These are phyloP conservation scores for Aspergillus quadricinctus DNA, from an alignment of 2,329 filamentous ascomycete genomes.

Conservation along the genomic window DNA sequence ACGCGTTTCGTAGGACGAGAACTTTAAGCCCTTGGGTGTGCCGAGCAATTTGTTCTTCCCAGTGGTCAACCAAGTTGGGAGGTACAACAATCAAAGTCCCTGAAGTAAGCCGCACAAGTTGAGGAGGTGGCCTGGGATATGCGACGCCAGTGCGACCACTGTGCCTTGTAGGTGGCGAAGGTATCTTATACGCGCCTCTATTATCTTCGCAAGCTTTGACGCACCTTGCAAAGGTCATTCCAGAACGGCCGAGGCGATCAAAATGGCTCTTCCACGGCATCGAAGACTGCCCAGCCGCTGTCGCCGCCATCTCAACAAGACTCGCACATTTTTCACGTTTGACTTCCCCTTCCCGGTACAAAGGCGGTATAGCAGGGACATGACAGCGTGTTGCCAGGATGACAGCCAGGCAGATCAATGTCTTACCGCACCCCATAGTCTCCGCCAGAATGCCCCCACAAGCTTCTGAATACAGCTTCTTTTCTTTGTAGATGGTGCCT, in stretches of 20 bases:
- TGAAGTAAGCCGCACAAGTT: conserved; percentile 58
- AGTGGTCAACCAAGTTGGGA: conserved; percentile 77
- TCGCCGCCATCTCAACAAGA: conserved; percentile 71
- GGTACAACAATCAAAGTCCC: conserved; percentile 77
- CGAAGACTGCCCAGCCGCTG: conserved; percentile 60
- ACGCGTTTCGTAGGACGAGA: conserved; percentile 55
- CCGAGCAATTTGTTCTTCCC: conserved; percentile 73
- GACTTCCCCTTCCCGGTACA: conserved; percentile 48
- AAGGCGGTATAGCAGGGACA: conserved; percentile 60
- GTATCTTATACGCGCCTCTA: conserved; percentile 56
- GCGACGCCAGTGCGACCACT: conserved; percentile 40
- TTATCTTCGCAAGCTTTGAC: conserved; percentile 55
- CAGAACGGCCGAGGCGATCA: conserved; percentile 45
- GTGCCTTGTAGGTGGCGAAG: conserved; percentile 40
- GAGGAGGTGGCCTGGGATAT: conserved; percentile 37
- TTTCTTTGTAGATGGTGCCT: conserved; percentile 59
- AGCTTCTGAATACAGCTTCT: conserved; percentile 67
- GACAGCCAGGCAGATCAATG: conserved; percentile 73
- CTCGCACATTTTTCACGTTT: conserved; percentile 52
- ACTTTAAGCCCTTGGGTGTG: conserved; percentile 67
- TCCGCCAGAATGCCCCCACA: conserved; percentile 57
- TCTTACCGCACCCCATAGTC: conserved; percentile 67
- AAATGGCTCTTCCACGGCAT: conserved; percentile 69
- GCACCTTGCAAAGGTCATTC: conserved; percentile 53
- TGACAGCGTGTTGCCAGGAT: conserved; percentile 72